Evolutionary conservation across 2,329 filamentous ascomycete species (phyloP), one percentile per base, ranked within the genome.

Genomic region (Septoria linicola): DNA sequence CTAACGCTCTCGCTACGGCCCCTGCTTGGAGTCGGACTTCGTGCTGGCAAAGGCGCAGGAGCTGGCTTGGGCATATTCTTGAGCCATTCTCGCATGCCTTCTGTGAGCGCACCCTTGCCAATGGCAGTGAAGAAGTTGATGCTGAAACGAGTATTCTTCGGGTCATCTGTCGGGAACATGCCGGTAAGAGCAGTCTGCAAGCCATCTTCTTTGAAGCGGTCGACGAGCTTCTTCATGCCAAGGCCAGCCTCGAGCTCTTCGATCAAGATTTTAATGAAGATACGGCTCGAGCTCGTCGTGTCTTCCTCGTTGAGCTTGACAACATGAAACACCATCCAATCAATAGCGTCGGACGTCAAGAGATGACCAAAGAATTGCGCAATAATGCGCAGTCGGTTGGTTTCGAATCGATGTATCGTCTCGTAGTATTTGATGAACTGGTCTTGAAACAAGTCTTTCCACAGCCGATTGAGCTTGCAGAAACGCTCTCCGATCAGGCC

Each of bases 51-150:
- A 1, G 89, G 83, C 4, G 88, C 87, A 19, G 88, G 74, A 1
- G 87, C 80, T 2, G 91, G 90, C 67, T 95, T 93, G 10, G 91
- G 91, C 71, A 95, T 82, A 66, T 90, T 96, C 68, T 91, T 87
- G 50, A 99, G 79, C 67, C 86, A 84, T 65, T 95, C 89, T 70
- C 93, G 85, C 89, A 96, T 95, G 60, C 90, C 88, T 68, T 99
- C 93, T 1, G 93, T 99, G 55, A 99, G 79, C 19, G 82, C 83
- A 67, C 93, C 93, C 88, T 99, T 95, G 52, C 91, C 90, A 64
- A 99, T 95, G 64, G 90, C 93, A 8, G 93, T 99, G 70, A 99
- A 97, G 78, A 96, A 99, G 73, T 99, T 99, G 83, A 99, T 96
- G 43, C 91, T 89, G 77, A 99, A 99, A 47, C 92, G 84, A 32